Evolutionary conservation across 225 moss, liverwort and hornwort genomes (phyloP), one percentile per base, ranked within the genome.

Genomic region (Polytrichum commune): DNA sequence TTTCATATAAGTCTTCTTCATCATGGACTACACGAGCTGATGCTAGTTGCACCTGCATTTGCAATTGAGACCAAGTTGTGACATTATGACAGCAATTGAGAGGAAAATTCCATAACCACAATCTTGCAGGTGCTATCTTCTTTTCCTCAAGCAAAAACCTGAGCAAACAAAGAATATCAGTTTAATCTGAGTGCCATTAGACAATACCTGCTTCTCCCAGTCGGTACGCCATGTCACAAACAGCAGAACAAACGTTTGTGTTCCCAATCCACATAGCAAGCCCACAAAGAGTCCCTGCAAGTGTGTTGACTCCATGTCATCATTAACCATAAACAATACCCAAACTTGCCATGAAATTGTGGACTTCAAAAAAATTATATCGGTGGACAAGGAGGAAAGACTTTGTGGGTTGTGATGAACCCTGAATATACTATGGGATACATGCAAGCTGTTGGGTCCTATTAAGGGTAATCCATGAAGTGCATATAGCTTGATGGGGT

Each of bases 221-320:
- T 86, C 78, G 8, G 86, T 86, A 18, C 74, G 78, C 62, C 29
- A 55, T 30, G 86, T 86, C 24, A 83, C 73, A 69, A 69, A 78
- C 18, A 76, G 27, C 7, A 83, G 83, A 26, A 80, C 27, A 5
- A 69, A 1, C 54, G 80, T 83, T 71, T 86, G 86, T 23, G 80
- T 83, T 54, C 2, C 76, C 74, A 86, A 74, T 69, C 86, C 86
- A 83, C 76, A 81, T 60, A 83, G 33, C 5, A 86, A 68, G 63
- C 86, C 86, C 53, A 79, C 26, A 58, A 83, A 86, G 4, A 86
- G 83, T 54, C 86, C 86, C 83, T 86, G 80, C 76, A 68, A 9
- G 57, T 69, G 58, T 71, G 6, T 16, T 62, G 71, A 69, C 5
- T 23, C 20, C 25, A 1, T 2, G 5, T 5, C 57, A n/a, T 61